Evolutionary conservation across 768 basidiomycete species (phyloP).

Genomic region (Amanita phalloides): DNA sequence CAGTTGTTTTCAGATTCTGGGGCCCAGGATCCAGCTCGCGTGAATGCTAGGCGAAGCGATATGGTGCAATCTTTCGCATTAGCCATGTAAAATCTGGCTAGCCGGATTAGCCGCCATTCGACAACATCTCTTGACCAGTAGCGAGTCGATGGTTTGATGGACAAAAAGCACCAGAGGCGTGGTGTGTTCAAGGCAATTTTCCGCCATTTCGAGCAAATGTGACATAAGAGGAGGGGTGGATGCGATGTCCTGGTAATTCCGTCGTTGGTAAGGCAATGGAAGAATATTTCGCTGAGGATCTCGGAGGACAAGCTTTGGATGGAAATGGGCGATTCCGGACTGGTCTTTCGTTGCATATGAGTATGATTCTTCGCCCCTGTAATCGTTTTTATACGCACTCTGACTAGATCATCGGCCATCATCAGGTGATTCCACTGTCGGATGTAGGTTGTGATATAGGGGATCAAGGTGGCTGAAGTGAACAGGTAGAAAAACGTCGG

Average conservation of each 20-base stretch:
- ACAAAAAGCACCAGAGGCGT: neutral
- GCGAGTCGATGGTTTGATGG: neutral
- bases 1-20: slow-evolving; percentile 3
- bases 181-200: neutral
- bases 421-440: neutral
- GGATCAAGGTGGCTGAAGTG: neutral
- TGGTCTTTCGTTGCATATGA: neutral
- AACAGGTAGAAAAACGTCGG: neutral
- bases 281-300: neutral
- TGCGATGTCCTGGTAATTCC: neutral
- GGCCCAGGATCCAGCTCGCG: slow-evolving; percentile 1
- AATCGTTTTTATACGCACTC: neutral
- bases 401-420: neutral
- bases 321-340: neutral
- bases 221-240: neutral
- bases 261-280: neutral
- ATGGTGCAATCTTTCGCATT: slow-evolving; percentile 1
- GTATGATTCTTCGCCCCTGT: neutral
- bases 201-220: slow-evolving; percentile 1
- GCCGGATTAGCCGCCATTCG: neutral
- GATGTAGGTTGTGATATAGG: neutral
- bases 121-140: neutral
- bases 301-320: neutral
- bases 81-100: neutral
- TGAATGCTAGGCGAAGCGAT: neutral